Evolutionary conservation across 306 rosid genomes (phyloP).

Genomic region (Alnus glutinosa): DNA sequence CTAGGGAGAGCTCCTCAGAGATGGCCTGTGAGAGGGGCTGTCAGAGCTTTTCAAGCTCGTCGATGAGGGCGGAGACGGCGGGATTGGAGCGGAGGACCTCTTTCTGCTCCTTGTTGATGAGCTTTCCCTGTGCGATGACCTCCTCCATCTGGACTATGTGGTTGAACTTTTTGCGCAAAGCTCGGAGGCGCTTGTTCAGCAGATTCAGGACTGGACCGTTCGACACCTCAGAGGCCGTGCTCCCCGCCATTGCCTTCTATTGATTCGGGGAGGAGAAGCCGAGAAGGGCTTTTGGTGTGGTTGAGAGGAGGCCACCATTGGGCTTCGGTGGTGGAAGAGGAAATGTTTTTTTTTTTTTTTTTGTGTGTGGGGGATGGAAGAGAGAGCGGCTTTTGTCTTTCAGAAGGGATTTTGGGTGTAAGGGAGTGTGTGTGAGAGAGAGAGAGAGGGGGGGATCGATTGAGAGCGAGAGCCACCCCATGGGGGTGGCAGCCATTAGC

Average conservation of each 20-base stretch:
- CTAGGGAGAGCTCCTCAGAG: slow-evolving; percentile 59
- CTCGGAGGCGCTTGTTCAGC: slow-evolving; percentile 91
- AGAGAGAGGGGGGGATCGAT: background rate
- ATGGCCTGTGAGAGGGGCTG: slow-evolving; percentile 73
- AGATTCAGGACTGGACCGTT: slow-evolving; percentile 91
- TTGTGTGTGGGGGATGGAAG: background rate
- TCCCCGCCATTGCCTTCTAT: slow-evolving; percentile 50
- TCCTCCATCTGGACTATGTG: slow-evolving; percentile 77
- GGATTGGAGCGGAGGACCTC: slow-evolving; percentile 84
- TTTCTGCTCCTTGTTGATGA: slow-evolving; percentile 77
- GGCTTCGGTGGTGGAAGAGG: slow-evolving; percentile 19
- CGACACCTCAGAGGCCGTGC: slow-evolving; percentile 49
- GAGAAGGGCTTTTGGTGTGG: background rate
- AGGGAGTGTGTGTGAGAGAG: background rate
- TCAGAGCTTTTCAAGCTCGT: slow-evolving; percentile 91
- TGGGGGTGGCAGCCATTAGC: too few relatives aligned
- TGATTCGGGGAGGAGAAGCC: background rate
- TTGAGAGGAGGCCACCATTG: slow-evolving; percentile 23
- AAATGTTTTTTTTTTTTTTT: background rate
- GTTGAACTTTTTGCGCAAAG: slow-evolving; percentile 73
- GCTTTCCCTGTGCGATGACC: slow-evolving; percentile 65
- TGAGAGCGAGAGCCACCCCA: background rate
- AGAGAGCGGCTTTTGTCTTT: background rate
- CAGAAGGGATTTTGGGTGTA: background rate
- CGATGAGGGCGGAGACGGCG: slow-evolving; percentile 52